Conservation (phyloP, 257 asterid species). For the Nyctanthes arbortristis region DNA sequence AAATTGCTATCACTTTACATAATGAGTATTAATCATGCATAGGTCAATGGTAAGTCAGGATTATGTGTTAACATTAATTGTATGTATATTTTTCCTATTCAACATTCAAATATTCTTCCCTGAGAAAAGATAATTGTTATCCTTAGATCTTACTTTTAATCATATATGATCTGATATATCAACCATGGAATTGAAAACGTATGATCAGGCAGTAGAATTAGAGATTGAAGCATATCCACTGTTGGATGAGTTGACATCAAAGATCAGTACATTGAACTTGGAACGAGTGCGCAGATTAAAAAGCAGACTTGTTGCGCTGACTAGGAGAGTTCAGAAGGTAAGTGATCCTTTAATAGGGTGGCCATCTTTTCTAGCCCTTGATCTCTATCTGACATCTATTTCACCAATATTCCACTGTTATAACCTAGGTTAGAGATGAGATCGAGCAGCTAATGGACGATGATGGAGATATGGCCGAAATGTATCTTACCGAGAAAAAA, state of each 20-base stretch:
- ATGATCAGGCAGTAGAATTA: slow-evolving; percentile 87
- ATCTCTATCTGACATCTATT: slow-evolving; percentile 29
- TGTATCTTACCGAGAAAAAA: slow-evolving; percentile 98
- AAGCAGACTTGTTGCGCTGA: slow-evolving; percentile 96
- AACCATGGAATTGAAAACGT: too few relatives aligned
- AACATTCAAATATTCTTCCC: slow-evolving; percentile 10
- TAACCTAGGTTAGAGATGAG: slow-evolving; percentile 95
- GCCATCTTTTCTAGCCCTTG: slow-evolving; percentile 13
- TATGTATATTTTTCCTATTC: neutral
- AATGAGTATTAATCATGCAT: neutral
- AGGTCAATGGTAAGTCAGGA: neutral
- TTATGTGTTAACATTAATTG: neutral
- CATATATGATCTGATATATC: too few relatives aligned
- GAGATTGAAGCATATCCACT: slow-evolving; percentile 99
- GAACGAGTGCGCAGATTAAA: slow-evolving; percentile 95
- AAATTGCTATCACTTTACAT: neutral
- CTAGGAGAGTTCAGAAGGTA: slow-evolving; percentile 98
- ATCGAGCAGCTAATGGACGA: slow-evolving; percentile 99
- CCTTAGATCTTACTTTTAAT: neutral
- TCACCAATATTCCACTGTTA: slow-evolving; percentile 16
- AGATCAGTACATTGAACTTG: slow-evolving; percentile 91
- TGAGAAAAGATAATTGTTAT: neutral
- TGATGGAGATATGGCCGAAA: slow-evolving; percentile 99
- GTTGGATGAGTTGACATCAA: slow-evolving; percentile 95
- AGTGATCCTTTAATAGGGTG: slow-evolving; percentile 14